These are phyloP conservation scores for Multifurca ochricompacta DNA, from an alignment of 768 basidiomycete genomes.

Conservation along the genomic window DNA sequence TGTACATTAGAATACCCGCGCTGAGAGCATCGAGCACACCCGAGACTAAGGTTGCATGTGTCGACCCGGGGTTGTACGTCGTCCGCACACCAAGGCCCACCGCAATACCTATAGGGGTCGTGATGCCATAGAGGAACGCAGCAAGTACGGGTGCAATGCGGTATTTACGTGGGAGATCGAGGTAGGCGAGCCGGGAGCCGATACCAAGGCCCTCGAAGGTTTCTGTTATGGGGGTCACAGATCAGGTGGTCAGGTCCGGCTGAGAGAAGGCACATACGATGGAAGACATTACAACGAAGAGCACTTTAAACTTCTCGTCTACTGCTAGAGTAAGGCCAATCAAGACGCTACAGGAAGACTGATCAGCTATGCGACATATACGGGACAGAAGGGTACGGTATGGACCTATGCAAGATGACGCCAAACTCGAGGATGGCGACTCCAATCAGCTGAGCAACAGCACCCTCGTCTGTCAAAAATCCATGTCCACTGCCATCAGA, in stretches of 20 bases:
- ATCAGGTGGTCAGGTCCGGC: background rate
- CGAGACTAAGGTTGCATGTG: constrained; percentile 72
- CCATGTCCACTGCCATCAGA: constrained; percentile 13
- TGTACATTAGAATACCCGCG: constrained; percentile 83
- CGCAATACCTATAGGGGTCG: constrained; percentile 86
- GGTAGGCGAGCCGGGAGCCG: constrained; percentile 79
- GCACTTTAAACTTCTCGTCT: constrained; percentile 64
- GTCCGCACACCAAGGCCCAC: constrained; percentile 66
- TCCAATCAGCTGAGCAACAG: constrained; percentile 69
- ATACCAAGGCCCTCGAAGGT: constrained; percentile 92
- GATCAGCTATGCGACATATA: background rate
- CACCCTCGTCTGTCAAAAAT: constrained; percentile 23
- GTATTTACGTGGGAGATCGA: constrained; percentile 51
- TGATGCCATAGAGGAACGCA: constrained; percentile 61
- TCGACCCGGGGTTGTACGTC: constrained; percentile 74
- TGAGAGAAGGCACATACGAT: constrained; percentile 53
- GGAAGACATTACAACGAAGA: constrained; percentile 92
- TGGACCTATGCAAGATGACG: constrained; percentile 73
- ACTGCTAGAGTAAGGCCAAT: constrained; percentile 93
- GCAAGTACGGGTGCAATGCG: constrained; percentile 50
- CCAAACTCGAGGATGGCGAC: constrained; percentile 93
- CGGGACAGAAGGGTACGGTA: background rate
- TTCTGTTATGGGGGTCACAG: constrained; percentile 40
- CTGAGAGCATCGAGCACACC: constrained; percentile 82
- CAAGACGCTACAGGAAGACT: constrained; percentile 43